A percentile compares a stretch with the other conserved stretches of the same genome.
phyloP scores from a whole-genome alignment of 345 rosid species.

The Bruguiera gymnorhiza region DNA sequence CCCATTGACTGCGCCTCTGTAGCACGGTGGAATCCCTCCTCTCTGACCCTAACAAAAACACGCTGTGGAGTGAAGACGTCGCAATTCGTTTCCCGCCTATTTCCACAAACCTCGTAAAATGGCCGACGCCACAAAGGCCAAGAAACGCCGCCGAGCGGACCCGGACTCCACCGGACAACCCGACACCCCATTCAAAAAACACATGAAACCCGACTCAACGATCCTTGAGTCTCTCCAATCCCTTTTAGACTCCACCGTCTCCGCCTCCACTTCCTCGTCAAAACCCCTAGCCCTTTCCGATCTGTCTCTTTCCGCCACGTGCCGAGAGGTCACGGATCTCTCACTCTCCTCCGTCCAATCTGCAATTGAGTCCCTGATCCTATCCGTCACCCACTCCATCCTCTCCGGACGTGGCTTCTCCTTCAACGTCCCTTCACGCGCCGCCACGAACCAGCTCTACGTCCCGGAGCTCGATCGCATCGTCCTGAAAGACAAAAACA shows the following conservation, averaged over 20 bases:
- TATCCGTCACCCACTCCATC: conserved; percentile 70
- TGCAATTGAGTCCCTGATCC: conserved; percentile 61
- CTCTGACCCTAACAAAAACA: no score
- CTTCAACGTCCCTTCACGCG: conserved; percentile 89
- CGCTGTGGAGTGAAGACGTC: no score
- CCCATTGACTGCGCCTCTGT: no score
- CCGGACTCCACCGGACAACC: conserved; percentile 33
- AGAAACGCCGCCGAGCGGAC: conserved; percentile 70
- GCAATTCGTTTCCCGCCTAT: conserved; percentile 9
- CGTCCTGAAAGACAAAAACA: conserved; percentile 85
- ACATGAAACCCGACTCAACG: conserved; percentile 54
- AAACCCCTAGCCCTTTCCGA: conserved; percentile 76
- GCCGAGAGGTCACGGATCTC: conserved; percentile 88
- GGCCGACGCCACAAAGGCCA: conserved; percentile 29
- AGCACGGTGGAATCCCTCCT: no score
- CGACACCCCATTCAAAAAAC: conserved; percentile 65
- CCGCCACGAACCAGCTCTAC: conserved; percentile 89
- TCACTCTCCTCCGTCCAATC: conserved; percentile 82
- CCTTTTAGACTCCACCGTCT: conserved; percentile 27
- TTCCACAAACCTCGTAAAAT: neutral
- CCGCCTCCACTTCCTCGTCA: conserved; percentile 39
- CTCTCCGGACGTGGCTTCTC: conserved; percentile 85
- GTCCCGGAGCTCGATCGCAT: conserved; percentile 99
- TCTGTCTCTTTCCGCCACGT: conserved; percentile 62
- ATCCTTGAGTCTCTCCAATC: conserved; percentile 55